Evolutionary conservation across 1,284 basidiomycete species (phyloP), one percentile per base, ranked within the genome.

Genomic region (Puccinia hordei): DNA sequence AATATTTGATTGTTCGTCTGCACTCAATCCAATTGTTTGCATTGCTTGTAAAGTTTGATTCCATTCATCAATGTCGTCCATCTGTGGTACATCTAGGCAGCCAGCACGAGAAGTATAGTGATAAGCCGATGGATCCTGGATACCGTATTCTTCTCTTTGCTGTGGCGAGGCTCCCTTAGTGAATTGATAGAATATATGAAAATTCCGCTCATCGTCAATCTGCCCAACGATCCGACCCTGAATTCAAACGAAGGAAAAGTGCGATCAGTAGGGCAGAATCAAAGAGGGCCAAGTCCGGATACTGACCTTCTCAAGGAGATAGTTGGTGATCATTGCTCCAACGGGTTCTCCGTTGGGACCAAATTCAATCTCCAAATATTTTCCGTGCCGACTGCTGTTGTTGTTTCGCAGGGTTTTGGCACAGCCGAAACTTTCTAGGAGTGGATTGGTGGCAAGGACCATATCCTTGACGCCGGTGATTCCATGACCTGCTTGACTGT

Each of bases 341-440:
- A 99, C 91, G 22, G 97, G 97, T 85, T 96, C 93, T 72, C 95
- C 96, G 24, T 91, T 89, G 35, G 89, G 87, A 85, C 99, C 97
- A 87, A 99, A 99, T 93, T 98, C 98, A 86, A 99, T 98, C 87
- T 99, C 96, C 35, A 99, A 89, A 86, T 99, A 99, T 89, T 99
- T 99, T 72, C 97, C 96, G 89, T 99, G 97, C 83, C 97, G 91
- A 90, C 93, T 95, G 9, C 94, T 96, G 86, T 99, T 99, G 87
- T 99, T 98, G 86, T 99, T 99, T 80, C 97, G 90, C 82, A 99
- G 89, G 22, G 97, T 99, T 88, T 99, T 99, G 35, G 97, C 97
- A 87, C 97, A 99, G 33, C 97, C 97, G 83, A 99, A 99, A 87
- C 93, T 96, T 87, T 99, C 97, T 82, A 99, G 88, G 57, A 99